Evolutionary conservation across 768 basidiomycete species (phyloP).

Genomic region (Boletus eberwhitei): DNA sequence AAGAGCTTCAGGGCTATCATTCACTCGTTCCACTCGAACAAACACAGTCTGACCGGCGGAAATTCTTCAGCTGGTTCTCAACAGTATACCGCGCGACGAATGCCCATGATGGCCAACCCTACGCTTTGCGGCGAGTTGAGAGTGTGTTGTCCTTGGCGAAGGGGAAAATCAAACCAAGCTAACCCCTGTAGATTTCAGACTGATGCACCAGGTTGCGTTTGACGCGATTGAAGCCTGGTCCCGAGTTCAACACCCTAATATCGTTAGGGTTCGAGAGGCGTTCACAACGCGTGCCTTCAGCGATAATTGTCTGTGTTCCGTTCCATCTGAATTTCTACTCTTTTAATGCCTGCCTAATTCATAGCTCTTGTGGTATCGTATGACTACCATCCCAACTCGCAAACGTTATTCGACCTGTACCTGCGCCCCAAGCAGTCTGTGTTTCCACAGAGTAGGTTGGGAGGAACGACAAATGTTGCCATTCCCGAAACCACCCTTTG

Average conservation of each 20-base stretch:
- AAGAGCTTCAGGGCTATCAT: conserved; percentile 90
- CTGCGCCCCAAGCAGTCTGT: conserved; percentile 53
- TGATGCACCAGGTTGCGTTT: conserved; percentile 81
- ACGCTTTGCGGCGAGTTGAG: conserved; percentile 81
- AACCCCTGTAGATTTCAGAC: conserved; percentile 64
- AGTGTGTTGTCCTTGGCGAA: conserved; percentile 44
- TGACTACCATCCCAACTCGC: conserved; percentile 80
- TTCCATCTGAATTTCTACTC: neutral
- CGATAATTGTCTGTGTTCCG: conserved; percentile 70
- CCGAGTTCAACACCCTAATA: conserved; percentile 77
- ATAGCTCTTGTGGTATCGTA: conserved; percentile 89
- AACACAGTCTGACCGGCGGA: conserved; percentile 55
- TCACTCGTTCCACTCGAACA: conserved; percentile 77
- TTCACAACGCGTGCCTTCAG: conserved; percentile 93
- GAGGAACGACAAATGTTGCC: conserved; percentile 23
- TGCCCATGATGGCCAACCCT: conserved; percentile 70
- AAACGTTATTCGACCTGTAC: conserved; percentile 78
- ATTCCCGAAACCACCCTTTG: conserved; percentile 83
- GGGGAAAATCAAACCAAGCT: neutral
- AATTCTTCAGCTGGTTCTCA: conserved; percentile 77
- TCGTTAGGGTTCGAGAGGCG: conserved; percentile 82
- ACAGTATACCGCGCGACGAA: conserved; percentile 82
- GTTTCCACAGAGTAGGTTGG: conserved; percentile 35
- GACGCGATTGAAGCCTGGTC: conserved; percentile 82
- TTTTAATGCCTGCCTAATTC: conserved; percentile 8